Evolutionary conservation across 768 basidiomycete species (phyloP).

Genomic region (Suillus hirtellus): DNA sequence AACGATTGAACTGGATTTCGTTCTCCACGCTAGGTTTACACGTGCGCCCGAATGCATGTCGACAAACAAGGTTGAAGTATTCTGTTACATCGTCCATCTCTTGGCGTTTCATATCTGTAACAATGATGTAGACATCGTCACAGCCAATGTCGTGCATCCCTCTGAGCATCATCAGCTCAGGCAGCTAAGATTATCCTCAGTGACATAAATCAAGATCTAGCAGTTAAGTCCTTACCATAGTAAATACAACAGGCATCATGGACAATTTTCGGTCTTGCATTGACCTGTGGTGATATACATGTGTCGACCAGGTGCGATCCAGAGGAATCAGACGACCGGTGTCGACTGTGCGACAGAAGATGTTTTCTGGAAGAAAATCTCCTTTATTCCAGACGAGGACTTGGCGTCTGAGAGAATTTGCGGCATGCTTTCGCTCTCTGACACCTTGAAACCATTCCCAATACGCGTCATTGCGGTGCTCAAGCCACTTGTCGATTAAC

Average conservation of each 20-base stretch:
- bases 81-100: slow-evolving; percentile 82
- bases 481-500: slow-evolving; percentile 84
- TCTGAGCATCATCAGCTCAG: slow-evolving; percentile 75
- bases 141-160: slow-evolving; percentile 82
- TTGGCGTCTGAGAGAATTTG: slow-evolving; percentile 50
- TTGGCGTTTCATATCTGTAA: slow-evolving; percentile 74
- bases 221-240: slow-evolving; percentile 54
- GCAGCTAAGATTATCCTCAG: slow-evolving; percentile 47
- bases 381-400: slow-evolving; percentile 60
- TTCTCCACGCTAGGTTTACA: slow-evolving; percentile 65
- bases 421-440: slow-evolving; percentile 63
- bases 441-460: slow-evolving; percentile 76
- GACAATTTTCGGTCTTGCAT: slow-evolving; percentile 71
- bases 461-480: slow-evolving; percentile 74
- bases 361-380: slow-evolving; percentile 75
- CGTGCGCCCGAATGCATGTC: slow-evolving; percentile 58
- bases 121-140: slow-evolving; percentile 77
- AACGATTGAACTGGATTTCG: slow-evolving; percentile 71
- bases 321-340: slow-evolving; percentile 77
- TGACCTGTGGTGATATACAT: slow-evolving; percentile 76
- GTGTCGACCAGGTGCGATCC: slow-evolving; percentile 80
- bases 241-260: slow-evolving; percentile 81
- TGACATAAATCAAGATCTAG: background rate
- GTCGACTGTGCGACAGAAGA: slow-evolving; percentile 78
- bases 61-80: slow-evolving; percentile 76